Base-by-base conservation (phyloP, 371 early-diverging fungal species). In the Circinella minor region DNA sequence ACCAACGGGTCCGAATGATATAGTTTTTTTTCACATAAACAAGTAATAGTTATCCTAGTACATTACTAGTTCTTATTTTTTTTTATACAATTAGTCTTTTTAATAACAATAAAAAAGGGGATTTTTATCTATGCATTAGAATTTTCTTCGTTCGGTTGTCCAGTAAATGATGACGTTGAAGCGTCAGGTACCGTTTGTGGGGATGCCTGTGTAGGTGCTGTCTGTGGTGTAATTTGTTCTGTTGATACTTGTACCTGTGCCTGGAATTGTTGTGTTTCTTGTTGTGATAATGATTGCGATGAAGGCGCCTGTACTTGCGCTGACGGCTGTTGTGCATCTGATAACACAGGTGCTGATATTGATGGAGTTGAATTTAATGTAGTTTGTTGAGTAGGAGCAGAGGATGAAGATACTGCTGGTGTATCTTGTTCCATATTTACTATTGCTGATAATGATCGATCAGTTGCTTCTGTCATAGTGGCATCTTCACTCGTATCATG, bases 1-100 rank as follows among this genome's bases (percentile, higher is more conserved):
- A 27, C 27, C 2, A 27, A 27, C 27, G 27, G 27, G 2, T 27
- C 27, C 27, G 2, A 48, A 80, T 78, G 57, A 92, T 85, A 43
- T 43, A 43, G 43, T 9, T 43, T 43, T 43, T 43, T 43, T 43
- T 43, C 43, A 43, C 43, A 43, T 43, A 3, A 43, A 43, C 43
- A 9, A 43, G 3, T 9, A 11, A 43, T 6, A 6, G 11, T 43
- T 43, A 6, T 3, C 3, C 1, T 43, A 9, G 43, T 43, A 27
- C 2, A 27, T 27, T 27, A 27, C 27, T 27, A 27, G 27, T 27
- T 27, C 27, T 27, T 27, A 27, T 11, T 43, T 43, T 43, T 39
- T 39, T 43, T 43, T 43, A 43, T 43, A 43, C 43, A 43, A 43
- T 9, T 11, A 11, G 43, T 0, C 2, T 27, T 27, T 27, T 43